Conservation (phyloP, 2,329 filamentous ascomycete species). For the Hymenoscyphus salicellus region DNA sequence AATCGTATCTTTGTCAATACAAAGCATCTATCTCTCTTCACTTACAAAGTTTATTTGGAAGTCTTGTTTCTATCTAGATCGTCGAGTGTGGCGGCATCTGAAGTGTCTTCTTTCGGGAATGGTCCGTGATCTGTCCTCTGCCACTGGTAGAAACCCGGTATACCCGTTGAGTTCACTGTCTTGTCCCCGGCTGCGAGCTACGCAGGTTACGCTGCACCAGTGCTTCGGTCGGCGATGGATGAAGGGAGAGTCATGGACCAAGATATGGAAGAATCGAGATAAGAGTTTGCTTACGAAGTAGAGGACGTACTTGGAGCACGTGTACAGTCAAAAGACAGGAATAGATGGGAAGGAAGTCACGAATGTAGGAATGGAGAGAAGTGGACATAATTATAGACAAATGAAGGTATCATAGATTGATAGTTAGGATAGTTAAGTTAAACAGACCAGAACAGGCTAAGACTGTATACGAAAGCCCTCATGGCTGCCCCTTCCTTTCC, state of each 20-base stretch:
- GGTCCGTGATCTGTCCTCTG: neutral
- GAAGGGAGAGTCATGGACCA: neutral
- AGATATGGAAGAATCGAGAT: neutral
- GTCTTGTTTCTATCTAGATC: too few relatives aligned
- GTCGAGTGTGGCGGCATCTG: neutral
- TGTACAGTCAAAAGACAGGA: too few relatives aligned
- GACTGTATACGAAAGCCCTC: neutral
- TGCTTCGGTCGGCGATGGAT: neutral
- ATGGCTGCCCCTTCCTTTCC: neutral
- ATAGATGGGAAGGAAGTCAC: neutral
- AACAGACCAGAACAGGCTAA: neutral
- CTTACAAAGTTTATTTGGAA: too few relatives aligned
- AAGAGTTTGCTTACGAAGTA: neutral
- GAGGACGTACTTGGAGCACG: neutral
- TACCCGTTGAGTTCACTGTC: neutral
- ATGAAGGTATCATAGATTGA: neutral
- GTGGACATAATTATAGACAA: neutral
- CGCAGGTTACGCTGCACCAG: neutral
- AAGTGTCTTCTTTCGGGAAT: neutral
- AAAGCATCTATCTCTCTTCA: too few relatives aligned
- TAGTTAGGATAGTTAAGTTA: conserved; percentile 1
- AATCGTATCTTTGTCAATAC: neutral
- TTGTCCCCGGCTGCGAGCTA: too few relatives aligned
- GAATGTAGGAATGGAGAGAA: neutral
- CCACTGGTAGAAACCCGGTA: neutral